A percentile compares a stretch with the other conserved stretches of the same genome.
Evolutionary conservation across 164 flowering plant species (phyloP).

Genomic region (Macadamia integrifolia): DNA sequence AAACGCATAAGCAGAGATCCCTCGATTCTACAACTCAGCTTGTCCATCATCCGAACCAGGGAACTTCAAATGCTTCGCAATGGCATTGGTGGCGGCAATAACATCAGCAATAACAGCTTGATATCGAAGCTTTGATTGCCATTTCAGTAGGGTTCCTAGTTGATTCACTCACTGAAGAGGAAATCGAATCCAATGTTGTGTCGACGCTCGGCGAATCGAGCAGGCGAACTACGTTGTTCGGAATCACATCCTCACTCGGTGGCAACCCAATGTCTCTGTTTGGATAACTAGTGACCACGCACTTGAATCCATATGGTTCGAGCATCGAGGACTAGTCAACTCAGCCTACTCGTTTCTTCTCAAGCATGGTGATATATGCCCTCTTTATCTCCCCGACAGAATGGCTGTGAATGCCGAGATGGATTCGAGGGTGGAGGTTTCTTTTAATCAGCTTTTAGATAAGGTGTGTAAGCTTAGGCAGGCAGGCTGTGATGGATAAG

Average conservation of each 20-base stretch:
- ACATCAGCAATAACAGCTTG: constrained; percentile 72
- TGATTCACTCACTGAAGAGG: constrained; percentile 88
- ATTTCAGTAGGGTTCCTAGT: constrained; percentile 87
- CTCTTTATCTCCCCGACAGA: constrained; percentile 85
- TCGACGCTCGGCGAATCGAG: constrained; percentile 51
- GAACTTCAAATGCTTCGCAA: constrained; percentile 62
- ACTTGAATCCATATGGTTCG: constrained; percentile 62
- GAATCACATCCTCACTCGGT: constrained; percentile 77
- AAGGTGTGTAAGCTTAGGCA: constrained; percentile 74
- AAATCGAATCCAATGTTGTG: constrained; percentile 77
- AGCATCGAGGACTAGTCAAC: constrained; percentile 53
- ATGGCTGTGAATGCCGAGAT: constrained; percentile 61
- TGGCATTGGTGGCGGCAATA: constrained; percentile 84
- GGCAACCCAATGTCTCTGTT: constrained; percentile 70
- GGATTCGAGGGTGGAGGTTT: constrained; percentile 72
- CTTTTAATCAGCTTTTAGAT: constrained; percentile 79
- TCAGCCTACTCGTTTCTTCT: constrained; percentile 64
- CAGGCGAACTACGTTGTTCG: constrained; percentile 81
- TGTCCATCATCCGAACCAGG: constrained; percentile 51
- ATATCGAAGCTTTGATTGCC: constrained; percentile 79
- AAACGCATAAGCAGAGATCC: constrained; percentile 85
- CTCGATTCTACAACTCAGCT: constrained; percentile 76
- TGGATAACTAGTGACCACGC: constrained; percentile 74
- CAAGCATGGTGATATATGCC: constrained; percentile 88
- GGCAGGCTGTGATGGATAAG: constrained; percentile 82